Conservation (phyloP, 176 grass and related monocot species). For the Aegilops tauschii region DNA sequence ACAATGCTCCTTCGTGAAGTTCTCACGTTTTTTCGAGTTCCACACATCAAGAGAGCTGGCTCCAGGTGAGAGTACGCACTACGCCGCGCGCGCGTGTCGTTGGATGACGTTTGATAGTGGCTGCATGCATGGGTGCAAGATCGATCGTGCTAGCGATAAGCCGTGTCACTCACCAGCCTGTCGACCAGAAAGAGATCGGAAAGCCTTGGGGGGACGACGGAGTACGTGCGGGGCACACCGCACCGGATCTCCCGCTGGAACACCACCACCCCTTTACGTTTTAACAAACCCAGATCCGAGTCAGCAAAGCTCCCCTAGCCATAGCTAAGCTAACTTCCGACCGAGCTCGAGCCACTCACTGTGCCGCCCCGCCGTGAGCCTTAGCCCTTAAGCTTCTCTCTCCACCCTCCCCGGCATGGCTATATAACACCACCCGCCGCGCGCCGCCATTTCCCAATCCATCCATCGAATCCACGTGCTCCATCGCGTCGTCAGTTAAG, state of each 20-base stretch:
- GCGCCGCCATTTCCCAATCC: background rate
- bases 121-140: background rate
- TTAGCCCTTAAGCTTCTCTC: conserved; percentile 74
- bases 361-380: conserved; percentile 14
- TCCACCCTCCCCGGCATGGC: background rate
- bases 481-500: background rate
- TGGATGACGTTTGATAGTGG: no score
- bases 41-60: no score
- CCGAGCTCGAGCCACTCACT: background rate
- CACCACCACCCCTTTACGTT: conserved; percentile 13
- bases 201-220: no score
- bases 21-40: no score
- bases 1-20: no score
- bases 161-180: conserved; percentile 11
- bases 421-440: background rate
- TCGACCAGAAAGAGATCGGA: background rate
- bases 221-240: background rate
- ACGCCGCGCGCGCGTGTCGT: no score
- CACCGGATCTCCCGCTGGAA: conserved; percentile 8
- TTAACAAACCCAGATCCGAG: conserved; percentile 39
- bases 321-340: background rate
- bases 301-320: conserved; percentile 15
- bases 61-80: no score
- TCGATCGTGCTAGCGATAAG: no score
- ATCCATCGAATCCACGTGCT: background rate